phyloP scores from a whole-genome alignment of 2,329 filamentous ascomycete genomes.

The Trichoderma harzianum region DNA sequence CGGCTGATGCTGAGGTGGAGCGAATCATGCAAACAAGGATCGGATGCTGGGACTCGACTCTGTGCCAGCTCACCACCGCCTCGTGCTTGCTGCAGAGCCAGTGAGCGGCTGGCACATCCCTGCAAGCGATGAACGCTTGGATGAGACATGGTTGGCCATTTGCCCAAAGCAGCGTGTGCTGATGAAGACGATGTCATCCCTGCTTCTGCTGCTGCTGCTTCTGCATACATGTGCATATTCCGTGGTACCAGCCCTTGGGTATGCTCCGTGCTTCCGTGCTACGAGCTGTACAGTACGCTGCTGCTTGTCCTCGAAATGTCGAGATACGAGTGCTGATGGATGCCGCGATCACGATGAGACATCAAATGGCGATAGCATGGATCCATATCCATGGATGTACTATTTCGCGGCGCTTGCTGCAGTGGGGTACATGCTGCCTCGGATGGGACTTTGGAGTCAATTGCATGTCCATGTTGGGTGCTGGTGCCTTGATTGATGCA shows the following conservation, averaged over 20 bases:
- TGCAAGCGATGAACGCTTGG: conserved; percentile 12
- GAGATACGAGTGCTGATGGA: background rate
- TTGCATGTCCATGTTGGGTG: background rate
- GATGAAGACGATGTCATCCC: conserved; percentile 6
- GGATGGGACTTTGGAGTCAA: background rate
- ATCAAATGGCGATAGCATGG: background rate
- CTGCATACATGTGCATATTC: background rate
- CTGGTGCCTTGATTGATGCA: background rate
- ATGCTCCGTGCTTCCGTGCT: background rate
- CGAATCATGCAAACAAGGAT: conserved; percentile 2
- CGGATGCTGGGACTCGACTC: conserved; percentile 5
- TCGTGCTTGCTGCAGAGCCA: conserved; percentile 16
- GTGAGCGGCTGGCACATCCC: conserved; percentile 7
- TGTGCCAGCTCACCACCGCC: conserved; percentile 19
- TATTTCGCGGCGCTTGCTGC: background rate
- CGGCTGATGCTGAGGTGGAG: conserved; percentile 3
- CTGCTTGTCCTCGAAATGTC: background rate
- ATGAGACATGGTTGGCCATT: conserved; percentile 3
- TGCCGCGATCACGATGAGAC: background rate
- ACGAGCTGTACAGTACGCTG: background rate
- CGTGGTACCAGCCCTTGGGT: background rate
- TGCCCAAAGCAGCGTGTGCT: background rate
- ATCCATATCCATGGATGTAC: background rate
- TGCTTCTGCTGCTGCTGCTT: background rate
- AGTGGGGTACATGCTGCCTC: background rate